Base-by-base conservation (phyloP, 108 stramenopile genomes). In the Nitzschia sp. region DNA sequence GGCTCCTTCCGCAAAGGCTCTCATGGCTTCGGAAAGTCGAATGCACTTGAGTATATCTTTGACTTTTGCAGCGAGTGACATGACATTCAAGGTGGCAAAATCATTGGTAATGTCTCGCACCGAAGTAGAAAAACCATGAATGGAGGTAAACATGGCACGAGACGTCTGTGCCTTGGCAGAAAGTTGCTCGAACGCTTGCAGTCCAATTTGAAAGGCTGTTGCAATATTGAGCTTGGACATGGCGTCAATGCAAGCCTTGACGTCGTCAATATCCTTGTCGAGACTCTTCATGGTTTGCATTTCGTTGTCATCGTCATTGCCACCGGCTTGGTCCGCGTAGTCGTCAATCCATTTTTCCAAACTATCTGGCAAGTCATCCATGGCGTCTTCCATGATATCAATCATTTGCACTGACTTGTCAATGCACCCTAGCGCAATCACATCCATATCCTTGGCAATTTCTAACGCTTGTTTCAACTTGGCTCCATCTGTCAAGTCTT, bases 401-500 rank as follows among this genome's bases (percentile, higher is more conserved):
- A 85, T 71, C 79, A 84, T 84, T 25, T 71, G 31, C 32, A 80
- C 33, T 11, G 77, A 78, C 30, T 81, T 68, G 25, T 77, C 68
- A 27, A 84, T 59, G 54, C 79, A 84, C 26, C 66, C 56, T 2
- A 51, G 31, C 0, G 83, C 80, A 35, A 71, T 34, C 5, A 61
- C 73, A 24, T 75, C 70, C 80, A 84, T 75, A 18, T 70, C 64
- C 0, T 49, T 49, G 2, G 80, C 83, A 46, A 84, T 23, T 0
- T 29, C 36, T 51, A 38, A 66, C 13, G 83, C 79, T 57, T 74
- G 66, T 27, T 59, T 46, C 2, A 70, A 25, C 42, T 62, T 71
- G 35, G 80, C 83, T 11, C 83, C 83, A 56, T 81, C 79, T 1
- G 78, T 81, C 38, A 84, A 57, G 53, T 84, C 83, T 2, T 71